Percentiles rank a stretch among this genome's conserved stretches.
Evolutionary conservation across 805 yeast species (phyloP).

Genomic region (Suhomyces vadensis): DNA sequence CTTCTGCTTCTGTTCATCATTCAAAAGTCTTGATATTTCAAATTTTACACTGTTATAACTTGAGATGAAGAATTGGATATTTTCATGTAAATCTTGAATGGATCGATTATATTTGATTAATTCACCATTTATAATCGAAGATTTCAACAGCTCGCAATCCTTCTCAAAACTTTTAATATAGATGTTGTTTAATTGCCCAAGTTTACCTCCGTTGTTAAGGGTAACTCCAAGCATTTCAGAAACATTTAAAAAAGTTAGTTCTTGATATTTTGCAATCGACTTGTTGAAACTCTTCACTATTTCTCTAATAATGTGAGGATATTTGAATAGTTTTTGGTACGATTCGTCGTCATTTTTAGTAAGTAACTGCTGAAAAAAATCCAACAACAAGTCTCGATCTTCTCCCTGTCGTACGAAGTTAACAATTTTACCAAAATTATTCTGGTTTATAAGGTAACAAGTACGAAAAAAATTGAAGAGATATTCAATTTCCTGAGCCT

Average conservation of each 20-base stretch:
- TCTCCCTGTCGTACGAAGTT: conserved; percentile 13
- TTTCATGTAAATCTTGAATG: conserved; percentile 67
- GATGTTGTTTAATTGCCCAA: conserved; percentile 30
- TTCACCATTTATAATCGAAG: conserved; percentile 45
- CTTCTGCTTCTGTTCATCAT: conserved; percentile 15
- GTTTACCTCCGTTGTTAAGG: conserved; percentile 37
- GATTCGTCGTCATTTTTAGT: conserved; percentile 42
- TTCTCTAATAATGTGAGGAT: conserved; percentile 29
- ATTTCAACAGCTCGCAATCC: conserved; percentile 36
- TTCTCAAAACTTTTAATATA: conserved; percentile 36
- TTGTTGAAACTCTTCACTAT: conserved; percentile 26
- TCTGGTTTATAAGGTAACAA: conserved; percentile 31
- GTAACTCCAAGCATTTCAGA: conserved; percentile 35
- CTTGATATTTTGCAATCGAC: conserved; percentile 20
- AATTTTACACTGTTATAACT: conserved; percentile 49
- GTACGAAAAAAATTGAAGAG: conserved; percentile 39
- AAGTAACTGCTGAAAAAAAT: conserved; percentile 31
- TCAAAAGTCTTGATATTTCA: conserved; percentile 48
- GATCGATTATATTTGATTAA: conserved; percentile 51
- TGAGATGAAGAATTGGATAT: conserved; percentile 47
- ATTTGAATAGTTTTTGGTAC: conserved; percentile 25
- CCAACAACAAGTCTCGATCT: conserved; percentile 23
- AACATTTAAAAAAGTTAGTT: conserved; percentile 14
- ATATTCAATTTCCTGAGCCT: conserved; percentile 23
- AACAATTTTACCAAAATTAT: conserved; percentile 22